A percentile compares a stretch with the other conserved stretches of the same genome.
Conservation (phyloP, 2,329 filamentous ascomycete species). For the Fusarium vanettenii region DNA sequence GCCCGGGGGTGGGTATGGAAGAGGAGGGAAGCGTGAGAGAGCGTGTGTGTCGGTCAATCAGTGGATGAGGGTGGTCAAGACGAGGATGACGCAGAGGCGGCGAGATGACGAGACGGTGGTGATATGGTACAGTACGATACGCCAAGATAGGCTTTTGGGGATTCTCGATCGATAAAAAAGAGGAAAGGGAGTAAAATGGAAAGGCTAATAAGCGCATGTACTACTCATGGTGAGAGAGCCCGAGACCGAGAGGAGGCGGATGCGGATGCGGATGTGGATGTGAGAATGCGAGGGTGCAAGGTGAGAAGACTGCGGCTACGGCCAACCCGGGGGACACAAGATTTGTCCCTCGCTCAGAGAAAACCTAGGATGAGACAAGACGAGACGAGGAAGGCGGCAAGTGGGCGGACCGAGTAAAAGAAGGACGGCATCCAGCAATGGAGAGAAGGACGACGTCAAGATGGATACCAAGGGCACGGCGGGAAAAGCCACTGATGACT, state of each 20-base stretch:
- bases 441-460: background rate
- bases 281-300: background rate
- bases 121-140: background rate
- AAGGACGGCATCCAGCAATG: background rate
- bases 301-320: background rate
- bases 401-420: background rate
- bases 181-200: background rate
- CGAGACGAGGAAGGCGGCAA: conserved; percentile 3
- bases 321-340: background rate
- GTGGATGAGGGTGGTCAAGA: background rate
- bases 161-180: background rate
- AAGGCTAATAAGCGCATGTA: conserved; percentile 3
- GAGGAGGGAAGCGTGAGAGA: conserved; percentile 14
- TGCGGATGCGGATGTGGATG: background rate
- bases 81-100: background rate
- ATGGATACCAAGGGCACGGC: background rate
- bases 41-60: conserved; percentile 7
- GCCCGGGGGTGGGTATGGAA: conserved; percentile 31
- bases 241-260: background rate
- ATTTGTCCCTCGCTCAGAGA: background rate
- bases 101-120: background rate
- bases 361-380: background rate
- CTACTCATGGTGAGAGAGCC: background rate
- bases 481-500: background rate
- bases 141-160: background rate